Evolutionary conservation across 495 filamentous ascomycete species (phyloP), one percentile per base, ranked within the genome.

Genomic region (Talaromyces ruber): DNA sequence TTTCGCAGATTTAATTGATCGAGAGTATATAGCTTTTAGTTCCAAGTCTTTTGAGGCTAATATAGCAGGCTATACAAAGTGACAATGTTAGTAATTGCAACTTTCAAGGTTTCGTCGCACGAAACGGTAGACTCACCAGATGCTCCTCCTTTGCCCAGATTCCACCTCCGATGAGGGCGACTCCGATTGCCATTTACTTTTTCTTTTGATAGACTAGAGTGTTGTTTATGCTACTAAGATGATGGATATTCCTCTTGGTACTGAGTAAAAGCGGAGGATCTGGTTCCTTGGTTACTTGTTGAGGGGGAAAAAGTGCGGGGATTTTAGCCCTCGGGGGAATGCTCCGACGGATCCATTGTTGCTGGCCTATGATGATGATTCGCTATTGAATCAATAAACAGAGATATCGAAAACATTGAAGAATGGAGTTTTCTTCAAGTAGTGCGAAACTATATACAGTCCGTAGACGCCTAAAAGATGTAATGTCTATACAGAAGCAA

Each of bases 21-120:
- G 81, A 2, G 84, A 87, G 70, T 85, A 88, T 64, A 87, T 78
- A 21, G 85, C 84, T 66, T 83, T 86, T 43, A 86, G 77, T 14
- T 72, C 63, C 30, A 86, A 64, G 18, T 75, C 64, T 8, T 70
- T 25, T 21, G 74, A 74, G 11, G 72, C 77, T 68, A 81, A 66
- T 4, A 86, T 72, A 6, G 81, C 82, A 14, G 84, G 84, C 78
- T 82, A 64, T 55, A 26, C 28, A 25, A 11, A 51, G 21, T 0
- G 3, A 16, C 30, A 25, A 39, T 68, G 12, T 21, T 11, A 24
- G 47, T 64, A n/a, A 53, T 39, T 4, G 37, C 21, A 18, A 52
- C 52, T 3, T 43, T 43, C 16, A 65, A 18, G 6, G 60, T 52
- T 47, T 30, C 55, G n/a, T n/a, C n/a, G n/a, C n/a, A n/a, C n/a